phyloP scores from a whole-genome alignment of 306 rosid genomes.

The Oxytropis ochrocephala region DNA sequence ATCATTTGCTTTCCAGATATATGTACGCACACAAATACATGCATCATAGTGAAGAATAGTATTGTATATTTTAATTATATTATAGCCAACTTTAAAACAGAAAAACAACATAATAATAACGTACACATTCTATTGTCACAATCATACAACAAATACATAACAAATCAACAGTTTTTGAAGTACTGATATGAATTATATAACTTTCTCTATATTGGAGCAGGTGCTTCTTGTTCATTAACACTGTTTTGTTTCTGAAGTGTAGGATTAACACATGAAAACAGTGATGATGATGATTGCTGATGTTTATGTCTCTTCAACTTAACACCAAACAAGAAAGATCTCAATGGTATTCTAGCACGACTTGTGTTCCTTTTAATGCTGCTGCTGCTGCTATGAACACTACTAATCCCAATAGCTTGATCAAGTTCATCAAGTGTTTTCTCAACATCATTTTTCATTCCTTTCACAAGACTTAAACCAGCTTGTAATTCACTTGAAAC shows the following conservation, averaged over 20 bases:
- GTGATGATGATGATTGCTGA: conserved; percentile 39
- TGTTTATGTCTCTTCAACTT: conserved; percentile 72
- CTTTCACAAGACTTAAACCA: conserved; percentile 60
- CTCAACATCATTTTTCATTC: conserved; percentile 56
- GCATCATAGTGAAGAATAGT: background rate
- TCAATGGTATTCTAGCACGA: conserved; percentile 62
- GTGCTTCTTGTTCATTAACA: conserved; percentile 6
- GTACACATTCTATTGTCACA: conserved; percentile 1
- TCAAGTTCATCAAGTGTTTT: conserved; percentile 57
- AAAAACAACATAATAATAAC: background rate
- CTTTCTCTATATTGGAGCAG: conserved; percentile 19
- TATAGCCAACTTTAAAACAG: background rate
- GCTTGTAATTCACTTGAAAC: conserved; percentile 59
- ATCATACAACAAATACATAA: background rate
- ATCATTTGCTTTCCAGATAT: background rate
- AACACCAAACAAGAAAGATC: conserved; percentile 87
- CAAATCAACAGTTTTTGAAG: conserved; percentile 3
- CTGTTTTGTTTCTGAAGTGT: conserved; percentile 45
- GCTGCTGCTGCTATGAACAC: background rate
- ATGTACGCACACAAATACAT: background rate
- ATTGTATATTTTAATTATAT: background rate
- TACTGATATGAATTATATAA: background rate
- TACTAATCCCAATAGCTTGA: conserved; percentile 38
- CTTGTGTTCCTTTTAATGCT: conserved; percentile 11
- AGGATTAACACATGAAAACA: conserved; percentile 58